A percentile compares a stretch with the other conserved stretches of the same genome.
Evolutionary conservation across 768 basidiomycete species (phyloP).

Genomic region (Tubosaeta brunneosetosa): DNA sequence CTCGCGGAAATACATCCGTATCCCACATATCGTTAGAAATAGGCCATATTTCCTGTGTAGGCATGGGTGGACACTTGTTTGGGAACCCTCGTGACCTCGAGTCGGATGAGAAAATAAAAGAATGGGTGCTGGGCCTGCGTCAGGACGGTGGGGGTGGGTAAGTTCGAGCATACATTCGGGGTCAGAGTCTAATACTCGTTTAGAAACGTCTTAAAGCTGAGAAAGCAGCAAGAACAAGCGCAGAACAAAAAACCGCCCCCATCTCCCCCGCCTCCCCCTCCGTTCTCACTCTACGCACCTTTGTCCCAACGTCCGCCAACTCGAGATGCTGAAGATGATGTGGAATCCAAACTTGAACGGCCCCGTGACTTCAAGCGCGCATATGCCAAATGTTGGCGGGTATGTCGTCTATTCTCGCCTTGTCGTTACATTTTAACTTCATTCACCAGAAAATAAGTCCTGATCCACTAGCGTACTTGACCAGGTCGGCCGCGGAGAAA

Average conservation of each 20-base stretch:
- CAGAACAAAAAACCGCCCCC: constrained; percentile 6
- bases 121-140: constrained; percentile 56
- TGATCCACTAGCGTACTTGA: constrained; percentile 14
- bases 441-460: constrained; percentile 7
- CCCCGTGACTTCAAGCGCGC: constrained; percentile 9
- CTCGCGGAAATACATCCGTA: constrained; percentile 35
- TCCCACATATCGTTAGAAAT: constrained; percentile 54
- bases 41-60: constrained; percentile 37
- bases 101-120: constrained; percentile 34
- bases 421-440: not conserved
- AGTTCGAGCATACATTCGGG: constrained; percentile 22
- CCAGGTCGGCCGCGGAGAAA: constrained; percentile 8
- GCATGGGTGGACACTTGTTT: constrained; percentile 39
- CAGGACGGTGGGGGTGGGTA: constrained; percentile 59
- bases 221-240: constrained; percentile 31
- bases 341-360: constrained; percentile 5
- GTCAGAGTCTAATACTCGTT: not conserved
- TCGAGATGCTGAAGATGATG: not conserved
- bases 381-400: constrained; percentile 27
- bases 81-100: constrained; percentile 50
- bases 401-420: constrained; percentile 1
- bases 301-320: constrained; percentile 1
- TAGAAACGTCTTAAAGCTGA: constrained; percentile 45
- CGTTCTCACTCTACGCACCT: not conserved
- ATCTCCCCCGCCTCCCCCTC: constrained; percentile 8